Evolutionary conservation across 2,329 filamentous ascomycete genomes (phyloP).

Genomic region (Neoascochyta sp.): DNA sequence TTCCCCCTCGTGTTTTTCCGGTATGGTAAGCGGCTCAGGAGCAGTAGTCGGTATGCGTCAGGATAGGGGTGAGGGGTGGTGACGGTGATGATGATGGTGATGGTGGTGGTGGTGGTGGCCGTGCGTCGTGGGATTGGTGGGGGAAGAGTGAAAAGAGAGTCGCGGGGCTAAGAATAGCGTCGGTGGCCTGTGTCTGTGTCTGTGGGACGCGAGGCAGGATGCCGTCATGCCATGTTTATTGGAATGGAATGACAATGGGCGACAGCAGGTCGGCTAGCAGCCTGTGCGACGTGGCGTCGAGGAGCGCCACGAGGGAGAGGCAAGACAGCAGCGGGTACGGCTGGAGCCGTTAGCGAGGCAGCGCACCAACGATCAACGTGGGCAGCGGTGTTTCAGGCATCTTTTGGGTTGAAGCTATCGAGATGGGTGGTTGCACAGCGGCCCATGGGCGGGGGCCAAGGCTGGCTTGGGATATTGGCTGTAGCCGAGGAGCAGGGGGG

Average conservation of each 20-base stretch:
- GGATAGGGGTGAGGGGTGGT: slow-evolving; percentile 20
- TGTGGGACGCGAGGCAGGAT: too few species aligned
- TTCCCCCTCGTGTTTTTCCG: slow-evolving; percentile 49
- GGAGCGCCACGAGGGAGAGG: slow-evolving; percentile 38
- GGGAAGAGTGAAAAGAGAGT: too few species aligned
- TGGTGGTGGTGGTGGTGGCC: too few species aligned
- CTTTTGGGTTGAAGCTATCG: too few species aligned
- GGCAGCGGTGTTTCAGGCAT: slow-evolving; percentile 4
- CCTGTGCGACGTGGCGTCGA: slow-evolving; percentile 25
- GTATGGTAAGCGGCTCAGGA: slow-evolving; percentile 49
- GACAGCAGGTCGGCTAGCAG: slow-evolving; percentile 28
- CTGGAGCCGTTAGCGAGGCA: slow-evolving; percentile 23
- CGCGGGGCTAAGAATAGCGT: too few species aligned
- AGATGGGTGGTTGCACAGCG: slow-evolving; percentile 27
- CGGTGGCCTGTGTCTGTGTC: too few species aligned
- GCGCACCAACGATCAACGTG: slow-evolving; percentile 32
- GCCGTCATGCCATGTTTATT: too few species aligned
- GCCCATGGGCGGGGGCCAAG: slow-evolving; percentile 15
- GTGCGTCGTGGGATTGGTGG: too few species aligned
- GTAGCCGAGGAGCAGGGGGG: too few species aligned
- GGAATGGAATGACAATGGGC: too few species aligned
- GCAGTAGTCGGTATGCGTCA: slow-evolving; percentile 47
- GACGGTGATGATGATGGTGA: too few species aligned
- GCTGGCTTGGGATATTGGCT: too few species aligned
- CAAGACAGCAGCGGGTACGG: slow-evolving; percentile 20